Percentiles rank a stretch among this genome's conserved stretches.
Conservation (phyloP, 148 eudicot genomes). For the Nepenthes mirabilis region DNA sequence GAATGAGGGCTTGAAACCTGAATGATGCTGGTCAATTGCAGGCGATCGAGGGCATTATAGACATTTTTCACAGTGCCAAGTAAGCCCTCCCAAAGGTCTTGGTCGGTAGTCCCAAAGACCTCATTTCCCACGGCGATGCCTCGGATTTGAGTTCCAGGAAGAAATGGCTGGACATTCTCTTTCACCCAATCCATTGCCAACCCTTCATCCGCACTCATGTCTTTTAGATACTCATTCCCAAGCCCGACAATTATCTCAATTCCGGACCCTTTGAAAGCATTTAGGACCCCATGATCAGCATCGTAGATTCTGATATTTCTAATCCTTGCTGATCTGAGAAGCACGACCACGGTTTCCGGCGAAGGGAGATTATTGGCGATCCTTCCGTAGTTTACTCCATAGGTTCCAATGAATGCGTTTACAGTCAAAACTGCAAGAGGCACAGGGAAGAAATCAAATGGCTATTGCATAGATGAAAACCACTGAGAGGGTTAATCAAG, state of each 20-base stretch:
- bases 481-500: too few relatives aligned
- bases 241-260: slow-evolving; percentile 55
- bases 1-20: slow-evolving; percentile 75
- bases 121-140: slow-evolving; percentile 89
- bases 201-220: slow-evolving; percentile 38
- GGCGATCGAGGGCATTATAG: slow-evolving; percentile 35
- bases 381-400: slow-evolving; percentile 70
- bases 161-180: slow-evolving; percentile 49
- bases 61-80: slow-evolving; percentile 52
- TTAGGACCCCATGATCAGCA: slow-evolving; percentile 51
- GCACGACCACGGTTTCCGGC: slow-evolving; percentile 57
- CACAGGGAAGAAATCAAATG: too few relatives aligned
- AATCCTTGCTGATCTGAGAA: slow-evolving; percentile 51
- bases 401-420: slow-evolving; percentile 47
- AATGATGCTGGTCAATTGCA: slow-evolving; percentile 19
- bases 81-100: slow-evolving; percentile 53
- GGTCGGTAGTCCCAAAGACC: slow-evolving; percentile 31
- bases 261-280: slow-evolving; percentile 51
- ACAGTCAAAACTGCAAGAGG: neutral
- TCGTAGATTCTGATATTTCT: slow-evolving; percentile 68
- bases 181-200: slow-evolving; percentile 65
- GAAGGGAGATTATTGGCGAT: slow-evolving; percentile 58
- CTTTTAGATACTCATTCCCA: slow-evolving; percentile 40
- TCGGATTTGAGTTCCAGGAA: slow-evolving; percentile 36
- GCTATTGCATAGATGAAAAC: too few relatives aligned